Conservation (phyloP, 1,284 basidiomycete genomes). For the Naganishia cerealis region DNA sequence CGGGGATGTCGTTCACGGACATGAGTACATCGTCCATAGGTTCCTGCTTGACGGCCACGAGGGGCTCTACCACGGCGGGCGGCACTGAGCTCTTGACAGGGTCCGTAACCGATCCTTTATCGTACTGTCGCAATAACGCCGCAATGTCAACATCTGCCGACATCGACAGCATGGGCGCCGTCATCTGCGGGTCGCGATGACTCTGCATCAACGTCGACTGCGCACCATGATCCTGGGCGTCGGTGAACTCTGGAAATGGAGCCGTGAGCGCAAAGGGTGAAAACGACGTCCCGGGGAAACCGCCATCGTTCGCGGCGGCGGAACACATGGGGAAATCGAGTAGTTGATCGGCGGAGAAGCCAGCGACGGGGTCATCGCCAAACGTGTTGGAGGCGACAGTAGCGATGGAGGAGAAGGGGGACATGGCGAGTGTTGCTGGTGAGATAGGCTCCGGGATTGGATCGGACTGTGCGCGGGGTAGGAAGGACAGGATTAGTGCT, state of each 20-base stretch:
- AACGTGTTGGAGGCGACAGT: conserved; percentile 24
- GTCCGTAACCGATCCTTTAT: neutral
- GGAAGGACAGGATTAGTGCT: neutral
- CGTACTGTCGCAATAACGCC: conserved; percentile 12
- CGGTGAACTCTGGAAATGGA: conserved; percentile 18
- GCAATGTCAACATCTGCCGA: conserved; percentile 12
- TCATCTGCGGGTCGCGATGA: neutral
- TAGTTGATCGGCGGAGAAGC: neutral
- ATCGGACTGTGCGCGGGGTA: conserved; percentile 2
- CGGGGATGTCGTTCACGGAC: neutral
- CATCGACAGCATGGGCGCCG: neutral
- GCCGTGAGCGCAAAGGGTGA: conserved; percentile 24
- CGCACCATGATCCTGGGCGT: conserved; percentile 13
- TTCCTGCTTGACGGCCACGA: conserved; percentile 26
- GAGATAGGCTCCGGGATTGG: conserved; percentile 6
- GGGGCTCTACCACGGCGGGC: neutral
- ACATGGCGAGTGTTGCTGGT: conserved; percentile 27
- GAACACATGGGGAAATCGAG: conserved; percentile 23
- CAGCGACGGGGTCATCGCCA: neutral
- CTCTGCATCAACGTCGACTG: conserved; percentile 26
- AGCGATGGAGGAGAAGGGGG: conserved; percentile 19
- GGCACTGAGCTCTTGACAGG: neutral
- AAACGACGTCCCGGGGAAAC: conserved; percentile 4
- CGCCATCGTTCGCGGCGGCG: neutral
- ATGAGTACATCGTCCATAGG: conserved; percentile 11